Percentiles rank a stretch among this genome's conserved stretches.
These are phyloP conservation scores for Combretum micranthum DNA, from an alignment of 345 rosid genomes.

Conservation along the genomic window DNA sequence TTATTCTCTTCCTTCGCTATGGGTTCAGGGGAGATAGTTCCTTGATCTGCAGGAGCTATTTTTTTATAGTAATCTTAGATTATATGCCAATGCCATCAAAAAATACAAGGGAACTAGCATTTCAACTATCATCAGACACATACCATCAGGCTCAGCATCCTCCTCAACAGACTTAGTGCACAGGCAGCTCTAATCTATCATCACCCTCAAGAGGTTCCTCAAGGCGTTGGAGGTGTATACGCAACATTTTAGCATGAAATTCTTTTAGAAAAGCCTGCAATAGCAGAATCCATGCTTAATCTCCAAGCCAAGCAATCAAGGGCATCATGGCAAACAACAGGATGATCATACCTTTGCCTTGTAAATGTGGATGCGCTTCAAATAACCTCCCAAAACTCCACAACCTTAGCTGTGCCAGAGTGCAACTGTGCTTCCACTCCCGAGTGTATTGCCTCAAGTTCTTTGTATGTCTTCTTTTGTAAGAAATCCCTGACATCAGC, in stretches of 20 bases:
- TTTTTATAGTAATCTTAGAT: conserved; percentile 3
- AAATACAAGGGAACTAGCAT: not conserved
- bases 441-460: conserved; percentile 57
- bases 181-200: conserved; percentile 35
- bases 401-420: conserved; percentile 89
- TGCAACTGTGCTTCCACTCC: conserved; percentile 76
- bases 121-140: conserved; percentile 1
- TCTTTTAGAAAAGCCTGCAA: conserved; percentile 86
- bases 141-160: conserved; percentile 43
- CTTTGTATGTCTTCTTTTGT: conserved; percentile 69
- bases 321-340: not conserved
- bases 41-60: conserved; percentile 27
- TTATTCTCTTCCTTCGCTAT: conserved; percentile 35
- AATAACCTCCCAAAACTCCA: conserved; percentile 96
- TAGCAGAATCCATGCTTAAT: conserved; percentile 12
- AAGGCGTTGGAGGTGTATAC: conserved; percentile 64
- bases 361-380: conserved; percentile 79
- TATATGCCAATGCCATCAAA: conserved; percentile 4
- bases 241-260: conserved; percentile 80
- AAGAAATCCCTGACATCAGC: conserved; percentile 65
- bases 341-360: conserved; percentile 71
- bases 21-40: conserved; percentile 63
- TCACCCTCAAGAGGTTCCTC: conserved; percentile 52
- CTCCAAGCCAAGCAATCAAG: not conserved
- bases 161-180: conserved; percentile 29